Base-by-base conservation (phyloP, 768 basidiomycete genomes). In the Galerina sulciceps region DNA sequence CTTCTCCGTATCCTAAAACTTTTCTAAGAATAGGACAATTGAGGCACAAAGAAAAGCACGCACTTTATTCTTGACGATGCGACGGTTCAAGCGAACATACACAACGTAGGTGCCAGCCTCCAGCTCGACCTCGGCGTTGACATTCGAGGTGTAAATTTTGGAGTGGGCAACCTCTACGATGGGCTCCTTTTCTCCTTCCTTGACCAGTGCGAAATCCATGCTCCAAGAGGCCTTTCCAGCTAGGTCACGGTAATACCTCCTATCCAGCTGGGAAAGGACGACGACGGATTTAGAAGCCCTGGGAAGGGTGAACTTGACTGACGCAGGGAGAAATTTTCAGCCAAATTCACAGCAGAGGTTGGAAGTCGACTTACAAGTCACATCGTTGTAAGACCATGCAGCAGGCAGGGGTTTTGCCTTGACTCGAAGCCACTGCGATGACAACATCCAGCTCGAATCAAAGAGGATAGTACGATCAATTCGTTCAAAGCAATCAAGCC, bases 331-430 rank as follows among this genome's bases (percentile, higher is more conserved):
- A 15, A 26, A 53, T 17, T 26, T 38, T 55, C 43, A 45, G 40
- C 11, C 14, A 36, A 26, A 35, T 14, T 35, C 13, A 5, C 49
- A 15, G 3, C 42, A 34, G 43, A 22, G 35, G 3, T 23, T 20
- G 20, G 34, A 31, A 49, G 9, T 9, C n/a, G 31, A 72, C 82
- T 41, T 58, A 84, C 83, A 85, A 10, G 81, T 79, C 9, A 86
- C 74, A 58, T 86, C 84, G 14, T 83, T 84, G 49, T 75, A 82
- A 3, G 76, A 76, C 82, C 82, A 85, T 0, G 82, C 81, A 37
- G 78, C 72, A 10, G 79, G 75, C 31, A 80, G 71, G 8, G 79
- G 74, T n/a, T 75, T 73, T 8, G 68, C 64, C 5, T 69, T 73
- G n/a, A 81, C 79, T 38, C 78, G 73, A 4, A 83, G 70, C 83